phyloP scores from a whole-genome alignment of 768 basidiomycete genomes.

The Mycena sanguinolenta region DNA sequence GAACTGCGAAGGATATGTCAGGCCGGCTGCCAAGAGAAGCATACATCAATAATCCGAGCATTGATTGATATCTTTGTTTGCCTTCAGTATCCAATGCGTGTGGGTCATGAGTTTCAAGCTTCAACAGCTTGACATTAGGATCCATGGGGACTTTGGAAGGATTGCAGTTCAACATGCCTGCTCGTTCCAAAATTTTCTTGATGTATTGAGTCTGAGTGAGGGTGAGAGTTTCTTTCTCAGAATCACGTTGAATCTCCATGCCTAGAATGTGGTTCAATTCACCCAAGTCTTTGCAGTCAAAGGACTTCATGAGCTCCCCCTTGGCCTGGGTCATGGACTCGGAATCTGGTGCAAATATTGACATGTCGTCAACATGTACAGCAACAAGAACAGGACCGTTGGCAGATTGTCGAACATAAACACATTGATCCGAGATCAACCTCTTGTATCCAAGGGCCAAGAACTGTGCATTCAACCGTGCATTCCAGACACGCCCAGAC shows the following conservation, averaged over 20 bases:
- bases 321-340: background rate
- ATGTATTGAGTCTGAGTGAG: background rate
- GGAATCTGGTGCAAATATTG: conserved; percentile 25
- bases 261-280: conserved; percentile 1
- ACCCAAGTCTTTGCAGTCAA: background rate
- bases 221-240: background rate
- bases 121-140: too few relatives aligned
- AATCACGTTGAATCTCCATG: background rate
- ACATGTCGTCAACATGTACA: conserved; percentile 16
- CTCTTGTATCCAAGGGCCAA: conserved; percentile 25
- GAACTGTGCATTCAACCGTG: conserved; percentile 32
- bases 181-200: background rate
- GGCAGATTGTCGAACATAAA: conserved; percentile 15
- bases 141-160: too few relatives aligned
- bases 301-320: conserved; percentile 8
- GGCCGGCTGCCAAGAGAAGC: too few relatives aligned
- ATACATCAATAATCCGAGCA: too few relatives aligned
- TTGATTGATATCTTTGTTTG: too few relatives aligned
- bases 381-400: conserved; percentile 8
- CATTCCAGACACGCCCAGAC: conserved; percentile 17
- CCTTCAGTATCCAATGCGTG: too few relatives aligned
- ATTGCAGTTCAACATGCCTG: too few relatives aligned
- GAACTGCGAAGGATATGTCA: too few relatives aligned
- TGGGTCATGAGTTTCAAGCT: too few relatives aligned
- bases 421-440: conserved; percentile 33